Evolutionary conservation across 257 asterid genomes (phyloP).

Genomic region (Solanum tacnaense): DNA sequence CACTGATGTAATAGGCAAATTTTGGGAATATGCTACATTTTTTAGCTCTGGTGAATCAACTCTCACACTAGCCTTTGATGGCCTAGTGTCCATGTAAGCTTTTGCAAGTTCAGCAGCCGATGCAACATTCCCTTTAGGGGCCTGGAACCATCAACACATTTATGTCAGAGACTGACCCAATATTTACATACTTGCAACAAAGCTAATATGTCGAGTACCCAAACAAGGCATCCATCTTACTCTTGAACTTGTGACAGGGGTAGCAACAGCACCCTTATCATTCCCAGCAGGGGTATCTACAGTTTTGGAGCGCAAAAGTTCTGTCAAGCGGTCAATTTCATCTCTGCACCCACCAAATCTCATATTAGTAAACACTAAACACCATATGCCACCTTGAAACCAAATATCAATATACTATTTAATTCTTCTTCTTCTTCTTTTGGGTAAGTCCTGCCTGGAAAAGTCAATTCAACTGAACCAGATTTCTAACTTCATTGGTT

Average conservation of each 20-base stretch:
- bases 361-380: not conserved
- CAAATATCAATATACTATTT: not conserved
- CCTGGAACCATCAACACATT: constrained; percentile 32
- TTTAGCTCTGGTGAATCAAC: constrained; percentile 7
- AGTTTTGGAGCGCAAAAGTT: constrained; percentile 5
- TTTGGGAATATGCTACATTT: constrained; percentile 28
- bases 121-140: constrained; percentile 42
- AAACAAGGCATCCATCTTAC: not conserved
- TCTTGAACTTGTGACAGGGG: constrained; percentile 1
- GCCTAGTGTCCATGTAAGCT: constrained; percentile 76
- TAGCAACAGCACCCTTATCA: not conserved
- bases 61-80: constrained; percentile 31
- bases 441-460: not conserved
- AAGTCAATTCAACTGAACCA: not conserved
- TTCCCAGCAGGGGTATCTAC: constrained; percentile 1
- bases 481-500: not conserved
- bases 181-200: not conserved
- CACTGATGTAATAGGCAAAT: constrained; percentile 28
- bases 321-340: constrained; percentile 8
- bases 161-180: not conserved
- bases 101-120: constrained; percentile 89
- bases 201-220: not conserved
- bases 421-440: not conserved
- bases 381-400: not conserved
- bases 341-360: not conserved